Conservation (phyloP, 352 stramenopile genomes). For the Phytopythium helicoides region DNA sequence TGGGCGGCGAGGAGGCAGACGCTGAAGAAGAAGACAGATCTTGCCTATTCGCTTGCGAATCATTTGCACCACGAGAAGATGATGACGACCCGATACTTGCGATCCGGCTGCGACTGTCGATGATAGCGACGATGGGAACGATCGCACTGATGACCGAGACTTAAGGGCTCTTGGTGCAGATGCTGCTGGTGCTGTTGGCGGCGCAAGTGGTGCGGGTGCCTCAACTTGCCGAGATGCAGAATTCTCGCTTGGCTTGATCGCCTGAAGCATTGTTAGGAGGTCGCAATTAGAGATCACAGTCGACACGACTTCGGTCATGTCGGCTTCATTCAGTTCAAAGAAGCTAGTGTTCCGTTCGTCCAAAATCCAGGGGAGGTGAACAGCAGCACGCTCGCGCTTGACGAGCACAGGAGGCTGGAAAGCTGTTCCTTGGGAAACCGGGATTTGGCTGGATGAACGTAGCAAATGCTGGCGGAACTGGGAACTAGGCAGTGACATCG, state of each 20-base stretch:
- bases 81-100: too few relatives aligned
- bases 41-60: too few relatives aligned
- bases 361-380: conserved; percentile 49
- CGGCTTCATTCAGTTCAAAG: conserved; percentile 37
- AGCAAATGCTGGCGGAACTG: conserved; percentile 3
- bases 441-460: conserved; percentile 2
- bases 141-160: too few relatives aligned
- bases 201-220: too few relatives aligned
- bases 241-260: conserved; percentile 40
- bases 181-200: too few relatives aligned
- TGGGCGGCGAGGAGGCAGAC: not conserved
- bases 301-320: conserved; percentile 53
- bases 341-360: conserved; percentile 22
- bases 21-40: not conserved
- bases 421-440: conserved; percentile 11
- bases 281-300: conserved; percentile 37
- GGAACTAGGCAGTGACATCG: not conserved
- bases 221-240: too few relatives aligned
- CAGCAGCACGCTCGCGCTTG: conserved; percentile 20
- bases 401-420: conserved; percentile 48
- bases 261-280: conserved; percentile 41
- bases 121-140: too few relatives aligned
- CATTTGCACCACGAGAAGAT: too few relatives aligned
- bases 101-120: too few relatives aligned
- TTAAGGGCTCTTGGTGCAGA: too few relatives aligned